A percentile compares a stretch with the other conserved stretches of the same genome.
Evolutionary conservation across 139 green algal genomes (phyloP).

Genomic region (Chlamydomonas schloesseri): DNA sequence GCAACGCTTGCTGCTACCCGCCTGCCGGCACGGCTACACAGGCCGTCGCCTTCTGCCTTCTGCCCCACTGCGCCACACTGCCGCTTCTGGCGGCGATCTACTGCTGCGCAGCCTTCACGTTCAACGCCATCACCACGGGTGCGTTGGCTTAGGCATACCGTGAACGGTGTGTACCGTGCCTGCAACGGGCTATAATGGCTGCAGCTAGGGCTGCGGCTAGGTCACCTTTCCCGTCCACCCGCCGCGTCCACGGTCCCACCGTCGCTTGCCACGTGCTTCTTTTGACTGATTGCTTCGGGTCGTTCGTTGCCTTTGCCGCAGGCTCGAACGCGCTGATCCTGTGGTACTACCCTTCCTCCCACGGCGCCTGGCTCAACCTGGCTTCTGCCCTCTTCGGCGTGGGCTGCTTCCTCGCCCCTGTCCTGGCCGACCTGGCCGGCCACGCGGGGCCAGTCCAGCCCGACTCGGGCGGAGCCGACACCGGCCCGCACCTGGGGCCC

Average conservation of each 20-base stretch:
- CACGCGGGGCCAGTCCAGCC: neutral
- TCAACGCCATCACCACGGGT: constrained; percentile 45
- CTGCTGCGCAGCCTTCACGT: constrained; percentile 19
- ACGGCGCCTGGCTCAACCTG: constrained; percentile 42
- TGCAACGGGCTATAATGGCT: no score
- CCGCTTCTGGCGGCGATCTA: constrained; percentile 15
- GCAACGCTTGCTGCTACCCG: neutral
- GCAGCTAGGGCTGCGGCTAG: no score
- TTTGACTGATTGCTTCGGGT: neutral
- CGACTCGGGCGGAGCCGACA: neutral
- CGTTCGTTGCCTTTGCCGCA: neutral
- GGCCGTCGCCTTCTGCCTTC: neutral
- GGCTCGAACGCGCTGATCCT: constrained; percentile 37
- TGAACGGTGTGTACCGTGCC: no score
- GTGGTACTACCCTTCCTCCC: constrained; percentile 26
- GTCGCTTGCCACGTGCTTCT: no score
- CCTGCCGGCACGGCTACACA: no score
- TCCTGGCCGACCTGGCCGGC: constrained; percentile 20
- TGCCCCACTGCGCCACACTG: constrained; percentile 20
- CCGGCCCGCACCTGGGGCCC: neutral
- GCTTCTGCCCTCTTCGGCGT: constrained; percentile 35
- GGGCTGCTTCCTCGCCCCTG: constrained; percentile 34
- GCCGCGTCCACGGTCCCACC: no score
- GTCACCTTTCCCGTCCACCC: no score
- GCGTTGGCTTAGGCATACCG: no score